A percentile compares a stretch with the other conserved stretches of the same genome.
phyloP scores from a whole-genome alignment of 2,329 filamentous ascomycete species.

The Chlorencoelia australis region DNA sequence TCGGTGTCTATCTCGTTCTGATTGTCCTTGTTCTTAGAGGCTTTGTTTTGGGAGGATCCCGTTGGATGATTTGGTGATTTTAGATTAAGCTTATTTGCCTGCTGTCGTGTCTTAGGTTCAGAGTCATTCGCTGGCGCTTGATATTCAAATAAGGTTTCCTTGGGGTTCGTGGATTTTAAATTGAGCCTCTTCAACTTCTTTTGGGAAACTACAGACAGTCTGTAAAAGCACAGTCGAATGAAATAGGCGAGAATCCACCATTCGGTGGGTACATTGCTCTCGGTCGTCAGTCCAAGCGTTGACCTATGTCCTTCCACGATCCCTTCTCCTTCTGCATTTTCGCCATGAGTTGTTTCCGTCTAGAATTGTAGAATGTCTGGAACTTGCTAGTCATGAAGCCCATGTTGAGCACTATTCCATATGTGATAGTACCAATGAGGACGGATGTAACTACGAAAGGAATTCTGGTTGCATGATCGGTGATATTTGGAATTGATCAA shows the following conservation, averaged over 20 bases:
- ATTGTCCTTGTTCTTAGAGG: too few relatives aligned
- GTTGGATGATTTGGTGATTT: too few relatives aligned
- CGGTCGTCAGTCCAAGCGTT: background rate
- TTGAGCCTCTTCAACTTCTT: too few relatives aligned
- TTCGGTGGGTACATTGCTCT: conserved; percentile 1
- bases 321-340: conserved; percentile 4
- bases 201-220: too few relatives aligned
- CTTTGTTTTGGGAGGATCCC: too few relatives aligned
- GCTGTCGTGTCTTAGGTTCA: too few relatives aligned
- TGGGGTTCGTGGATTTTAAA: too few relatives aligned
- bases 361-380: background rate
- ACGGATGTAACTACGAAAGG: conserved; percentile 2
- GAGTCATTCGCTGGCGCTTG: too few relatives aligned
- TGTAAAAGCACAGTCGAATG: too few relatives aligned
- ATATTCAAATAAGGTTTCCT: too few relatives aligned
- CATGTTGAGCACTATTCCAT: conserved; percentile 5
- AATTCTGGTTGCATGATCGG: background rate
- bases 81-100: too few relatives aligned
- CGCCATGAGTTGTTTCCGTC: background rate
- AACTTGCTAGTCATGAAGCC: conserved; percentile 1
- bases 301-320: background rate
- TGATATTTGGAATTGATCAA: background rate
- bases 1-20: too few relatives aligned
- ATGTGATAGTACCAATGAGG: conserved; percentile 3
- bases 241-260: conserved; percentile 4